Conservation (phyloP, 805 yeast species). For the Naumovozyma castellii region DNA sequence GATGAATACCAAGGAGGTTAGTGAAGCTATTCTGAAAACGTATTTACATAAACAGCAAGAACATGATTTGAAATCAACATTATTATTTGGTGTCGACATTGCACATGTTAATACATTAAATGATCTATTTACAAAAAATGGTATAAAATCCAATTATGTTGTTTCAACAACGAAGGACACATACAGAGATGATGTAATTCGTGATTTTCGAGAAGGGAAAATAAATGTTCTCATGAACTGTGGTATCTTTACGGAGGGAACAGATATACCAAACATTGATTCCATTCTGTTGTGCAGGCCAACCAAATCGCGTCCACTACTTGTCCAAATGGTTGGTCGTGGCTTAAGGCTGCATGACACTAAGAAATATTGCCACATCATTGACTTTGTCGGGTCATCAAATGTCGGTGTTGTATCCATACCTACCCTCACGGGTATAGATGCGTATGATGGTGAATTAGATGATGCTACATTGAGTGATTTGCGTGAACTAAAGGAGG, state of each 20-base stretch:
- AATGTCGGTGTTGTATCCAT: slow-evolving; percentile 45
- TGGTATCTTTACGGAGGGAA: slow-evolving; percentile 87
- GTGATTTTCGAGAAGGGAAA: slow-evolving; percentile 50
- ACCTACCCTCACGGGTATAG: slow-evolving; percentile 41
- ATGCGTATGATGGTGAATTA: slow-evolving; percentile 12
- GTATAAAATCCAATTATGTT: slow-evolving; percentile 61
- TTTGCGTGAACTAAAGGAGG: slow-evolving; percentile 20
- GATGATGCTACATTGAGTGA: slow-evolving; percentile 30
- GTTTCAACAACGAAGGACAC: slow-evolving; percentile 51
- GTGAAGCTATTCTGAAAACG: slow-evolving; percentile 45
- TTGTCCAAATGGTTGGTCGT: slow-evolving; percentile 86
- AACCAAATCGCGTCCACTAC: slow-evolving; percentile 59
- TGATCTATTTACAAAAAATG: slow-evolving; percentile 43
- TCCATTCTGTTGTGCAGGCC: slow-evolving; percentile 73
- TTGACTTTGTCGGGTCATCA: slow-evolving; percentile 65
- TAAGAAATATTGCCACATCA: slow-evolving; percentile 59
- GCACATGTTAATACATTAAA: slow-evolving; percentile 52
- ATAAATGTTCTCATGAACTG: slow-evolving; percentile 77
- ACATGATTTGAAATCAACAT: slow-evolving; percentile 42
- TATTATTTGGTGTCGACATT: slow-evolving; percentile 71
- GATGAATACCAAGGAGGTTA: slow-evolving; percentile 46
- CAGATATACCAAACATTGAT: slow-evolving; percentile 86
- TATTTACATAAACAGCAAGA: slow-evolving; percentile 38
- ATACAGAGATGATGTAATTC: slow-evolving; percentile 44
- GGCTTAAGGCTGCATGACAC: slow-evolving; percentile 60